Base-by-base conservation (phyloP, 73 alveolate genomes). In the Paramecium octaurelia region DNA sequence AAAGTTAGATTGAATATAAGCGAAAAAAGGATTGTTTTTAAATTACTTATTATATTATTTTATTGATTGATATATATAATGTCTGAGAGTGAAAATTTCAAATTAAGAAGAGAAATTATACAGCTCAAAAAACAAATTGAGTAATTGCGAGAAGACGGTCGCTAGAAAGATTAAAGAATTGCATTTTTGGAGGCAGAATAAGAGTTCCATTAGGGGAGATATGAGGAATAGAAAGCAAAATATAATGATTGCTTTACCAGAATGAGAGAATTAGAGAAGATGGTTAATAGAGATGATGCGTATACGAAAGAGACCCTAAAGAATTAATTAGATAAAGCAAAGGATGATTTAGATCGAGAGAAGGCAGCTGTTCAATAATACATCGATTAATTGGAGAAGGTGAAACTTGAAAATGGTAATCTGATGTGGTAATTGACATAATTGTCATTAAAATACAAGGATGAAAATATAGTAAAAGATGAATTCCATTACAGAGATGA, bases 401-500 rank as follows among this genome's bases (percentile, higher is more conserved):
- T 36, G 35, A 34, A 73, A 73, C 87, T 73, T 36, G 59, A 73
- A 4, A 73, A 73, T 73, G 84, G 88, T 35, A 35, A 75, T 38
- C 16, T 80, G 18, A 80, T 23, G 75, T 31, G 91, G 46, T 43
- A 80, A 27, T 80, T 24, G 7, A 43, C 70, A 24, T 42, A 46
- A 48, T 40, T 40, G 9, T 42, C 70, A 21, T 44, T 46, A 12
- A 80, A 80, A 80, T 46, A 80, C 18, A 80, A 80, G 16, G 91
- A 80, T 44, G 76, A 40, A 20, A 24, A 40, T 44, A 43, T 42
- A 43, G 70, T 80, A 34, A 48, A 42, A 12, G 91, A 80, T 80
- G 91, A 80, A 24, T 42, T 48, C 14, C 70, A 80, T 80, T 89
- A 70, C 31, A 89, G 88, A 73, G 88, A 89, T 77, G 88, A 89